Evolutionary conservation across 2,329 filamentous ascomycete species (phyloP).

Genomic region (Tolypocladium capitatum): DNA sequence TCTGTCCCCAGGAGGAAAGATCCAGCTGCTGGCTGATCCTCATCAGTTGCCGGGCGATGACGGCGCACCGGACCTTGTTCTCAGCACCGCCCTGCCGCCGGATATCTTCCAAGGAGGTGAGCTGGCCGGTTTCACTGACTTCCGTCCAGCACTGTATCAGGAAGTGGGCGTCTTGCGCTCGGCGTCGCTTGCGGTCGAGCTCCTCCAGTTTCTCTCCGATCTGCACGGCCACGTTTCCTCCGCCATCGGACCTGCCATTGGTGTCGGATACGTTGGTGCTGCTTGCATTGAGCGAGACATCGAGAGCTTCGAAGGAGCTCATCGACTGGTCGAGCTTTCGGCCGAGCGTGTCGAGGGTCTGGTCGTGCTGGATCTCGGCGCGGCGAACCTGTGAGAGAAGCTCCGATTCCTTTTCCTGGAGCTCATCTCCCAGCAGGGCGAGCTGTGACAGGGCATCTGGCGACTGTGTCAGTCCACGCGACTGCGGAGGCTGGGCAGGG

Average conservation of each 20-base stretch:
- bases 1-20: slow-evolving; percentile 55
- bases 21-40: slow-evolving; percentile 89
- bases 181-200: slow-evolving; percentile 77
- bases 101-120: slow-evolving; percentile 80
- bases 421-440: slow-evolving; percentile 61
- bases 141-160: slow-evolving; percentile 95
- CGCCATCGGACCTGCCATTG: slow-evolving; percentile 33
- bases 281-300: slow-evolving; percentile 62
- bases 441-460: slow-evolving; percentile 54
- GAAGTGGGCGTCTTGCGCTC: slow-evolving; percentile 88
- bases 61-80: slow-evolving; percentile 85
- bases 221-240: slow-evolving; percentile 83
- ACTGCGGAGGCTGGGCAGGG: not conserved
- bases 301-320: slow-evolving; percentile 79
- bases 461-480: not conserved
- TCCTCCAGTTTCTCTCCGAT: slow-evolving; percentile 92
- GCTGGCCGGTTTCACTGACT: slow-evolving; percentile 76
- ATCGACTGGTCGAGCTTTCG: slow-evolving; percentile 86
- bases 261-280: slow-evolving; percentile 21
- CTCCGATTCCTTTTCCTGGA: slow-evolving; percentile 84
- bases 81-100: slow-evolving; percentile 73
- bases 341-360: slow-evolving; percentile 77
- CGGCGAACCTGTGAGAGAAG: slow-evolving; percentile 78
- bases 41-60: slow-evolving; percentile 86
- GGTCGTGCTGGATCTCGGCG: slow-evolving; percentile 83